phyloP scores from a whole-genome alignment of 1,284 basidiomycete species.

The Apiotrichum montevideense region DNA sequence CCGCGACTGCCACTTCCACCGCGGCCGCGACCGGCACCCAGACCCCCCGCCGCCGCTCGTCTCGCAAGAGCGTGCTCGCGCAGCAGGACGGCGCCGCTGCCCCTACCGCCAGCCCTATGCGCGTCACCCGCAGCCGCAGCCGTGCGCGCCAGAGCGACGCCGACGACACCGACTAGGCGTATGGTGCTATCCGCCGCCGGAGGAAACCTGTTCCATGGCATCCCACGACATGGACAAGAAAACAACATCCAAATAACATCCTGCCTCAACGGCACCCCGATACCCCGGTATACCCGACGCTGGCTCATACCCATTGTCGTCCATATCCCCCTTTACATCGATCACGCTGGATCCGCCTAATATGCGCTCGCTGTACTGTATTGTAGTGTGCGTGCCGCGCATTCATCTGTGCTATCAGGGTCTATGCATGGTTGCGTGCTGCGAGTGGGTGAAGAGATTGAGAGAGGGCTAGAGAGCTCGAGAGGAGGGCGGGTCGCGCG shows the following conservation, averaged over 20 bases:
- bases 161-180: constrained; percentile 19
- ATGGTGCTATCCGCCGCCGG: background rate
- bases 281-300: constrained; percentile 8
- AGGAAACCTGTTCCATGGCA: too few species aligned
- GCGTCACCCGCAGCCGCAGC: constrained; percentile 42
- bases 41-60: constrained; percentile 13
- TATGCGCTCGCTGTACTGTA: background rate
- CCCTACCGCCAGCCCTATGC: constrained; percentile 25
- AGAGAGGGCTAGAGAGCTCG: too few species aligned
- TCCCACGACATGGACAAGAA: too few species aligned
- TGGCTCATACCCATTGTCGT: constrained; percentile 10
- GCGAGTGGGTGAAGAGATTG: too few species aligned
- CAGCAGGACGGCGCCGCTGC: constrained; percentile 2
- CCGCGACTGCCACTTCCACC: constrained; percentile 5
- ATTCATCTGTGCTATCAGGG: constrained; percentile 17
- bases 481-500: too few species aligned
- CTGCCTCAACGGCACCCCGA: constrained; percentile 16
- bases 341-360: background rate
- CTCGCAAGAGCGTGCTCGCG: constrained; percentile 4
- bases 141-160: constrained; percentile 33
- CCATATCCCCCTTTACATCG: background rate
- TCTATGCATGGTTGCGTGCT: constrained; percentile 8
- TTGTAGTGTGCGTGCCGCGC: constrained; percentile 2
- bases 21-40: background rate
- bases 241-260: background rate